Evolutionary conservation across 176 grass and related monocot genomes (phyloP), one percentile per base, ranked within the genome.

Genomic region (Pontederia paniculata): DNA sequence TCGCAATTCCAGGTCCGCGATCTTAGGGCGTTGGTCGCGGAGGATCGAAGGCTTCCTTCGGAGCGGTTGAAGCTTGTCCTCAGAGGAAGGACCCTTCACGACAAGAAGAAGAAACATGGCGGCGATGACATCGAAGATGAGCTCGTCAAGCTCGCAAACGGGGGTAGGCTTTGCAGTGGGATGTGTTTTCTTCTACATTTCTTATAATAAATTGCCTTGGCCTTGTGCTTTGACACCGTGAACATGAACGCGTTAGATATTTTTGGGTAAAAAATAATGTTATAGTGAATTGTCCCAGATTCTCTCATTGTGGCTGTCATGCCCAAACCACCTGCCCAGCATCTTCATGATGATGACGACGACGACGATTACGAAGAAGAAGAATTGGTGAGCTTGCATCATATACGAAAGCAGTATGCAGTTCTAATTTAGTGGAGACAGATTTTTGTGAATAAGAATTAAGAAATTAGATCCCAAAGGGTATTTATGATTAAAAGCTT

Each of bases 41-140:
- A 58, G 48, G 61, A 69, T 20, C 72, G 77, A 42, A 71, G 55
- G 61, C 72, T 95, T 49, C 68, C 74, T 5, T 65, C 76, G 58
- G 84, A 74, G 19, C 81, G 84, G 10, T 71, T 95, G 62, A 86
- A 86, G 67, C 65, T 95, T 42, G 72, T 95, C 63, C 69, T 88
- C 28, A 75, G 65, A 14, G 89, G 84, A 51, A 77, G 52, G 19
- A 84, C 75, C 10, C 75, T 95, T 49, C 81, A 62, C 55, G 63
- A 70, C 37, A 67, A 54, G 64, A 74, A 70, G 19, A 62, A 69
- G 23, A 73, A 48, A 42, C 42, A 15, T 42, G 69, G 66, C 16
- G 53, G 55, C 12, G 37, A 55, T 45, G 65, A 84, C 60, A 6
- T 37, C 28, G 81, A 85, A 44, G 78, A 80, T 54, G 60, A 52